Base-by-base conservation (phyloP, 768 basidiomycete genomes). In the Boletus reticuloceps region DNA sequence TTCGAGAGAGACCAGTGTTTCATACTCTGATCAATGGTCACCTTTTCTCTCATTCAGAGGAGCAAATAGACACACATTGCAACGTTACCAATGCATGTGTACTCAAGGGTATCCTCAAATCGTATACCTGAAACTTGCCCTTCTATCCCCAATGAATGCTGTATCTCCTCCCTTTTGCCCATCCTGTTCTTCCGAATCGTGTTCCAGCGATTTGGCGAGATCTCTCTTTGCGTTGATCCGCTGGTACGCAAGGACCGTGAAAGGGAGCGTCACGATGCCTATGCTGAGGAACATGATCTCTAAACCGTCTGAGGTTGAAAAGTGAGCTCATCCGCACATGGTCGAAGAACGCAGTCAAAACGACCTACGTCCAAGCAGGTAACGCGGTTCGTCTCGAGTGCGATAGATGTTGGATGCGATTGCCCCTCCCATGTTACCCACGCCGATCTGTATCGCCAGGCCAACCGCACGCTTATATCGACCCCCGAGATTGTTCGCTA, bases 221-320 rank as follows among this genome's bases (percentile, higher is more conserved):
- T 54, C 40, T 20, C 53, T 34, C 17, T 36, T 20, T 12, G 53
- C 38, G 32, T 54, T 54, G 22, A 47, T 42, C 29, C 32, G 51
- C 16, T 16, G 29, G 25, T 53, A 53, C 3, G 27, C 11, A 5
- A 53, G 27, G 27, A 22, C 44, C 12, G 44, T 53, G 14, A 46
- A 45, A 9, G 51, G 51, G 2, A 53, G 5, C 19, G 29, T 32
- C 19, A 53, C 10, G 19, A 53, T 27, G 19, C 51, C 44, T 11
- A 53, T 29, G 27, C 44, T 19, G 29, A 53, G 36, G 37, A 53
- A 53, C 51, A 53, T 53, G 29, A 53, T 39, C 29, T 31, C 44
- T 34, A 44, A 6, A 9, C 27, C 49, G 22, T 38, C 36, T 44
- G 17, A 13, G n/a, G 10, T 7, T 2, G 19, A 32, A 31, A 4